Conservation (phyloP, 345 rosid species). For the Eucalyptus brandiana region DNA sequence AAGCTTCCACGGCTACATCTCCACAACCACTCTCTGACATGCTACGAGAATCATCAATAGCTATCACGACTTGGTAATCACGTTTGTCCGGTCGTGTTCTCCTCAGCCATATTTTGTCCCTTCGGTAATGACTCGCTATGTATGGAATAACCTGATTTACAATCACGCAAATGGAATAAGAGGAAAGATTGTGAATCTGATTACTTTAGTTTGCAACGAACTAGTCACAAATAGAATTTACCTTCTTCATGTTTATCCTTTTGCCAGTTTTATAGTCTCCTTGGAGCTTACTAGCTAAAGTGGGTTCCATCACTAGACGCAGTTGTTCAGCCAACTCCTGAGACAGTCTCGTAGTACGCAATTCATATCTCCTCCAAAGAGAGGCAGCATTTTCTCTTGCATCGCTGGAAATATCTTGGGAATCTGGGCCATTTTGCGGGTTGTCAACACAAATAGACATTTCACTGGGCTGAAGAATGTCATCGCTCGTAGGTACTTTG, state of each 20-base stretch:
- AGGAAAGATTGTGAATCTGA: background rate
- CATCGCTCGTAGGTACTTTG: conserved; percentile 29
- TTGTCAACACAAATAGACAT: conserved; percentile 35
- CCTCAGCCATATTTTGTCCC: conserved; percentile 94
- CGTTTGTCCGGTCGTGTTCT: conserved; percentile 95
- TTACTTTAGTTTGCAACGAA: background rate
- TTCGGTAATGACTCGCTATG: conserved; percentile 91
- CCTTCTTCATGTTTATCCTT: conserved; percentile 96
- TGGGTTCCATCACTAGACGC: conserved; percentile 92
- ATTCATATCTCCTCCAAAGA: conserved; percentile 81
- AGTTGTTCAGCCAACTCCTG: conserved; percentile 93
- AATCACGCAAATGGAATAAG: background rate
- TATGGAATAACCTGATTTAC: conserved; percentile 62
- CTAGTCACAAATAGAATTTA: background rate
- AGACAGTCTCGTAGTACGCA: conserved; percentile 61
- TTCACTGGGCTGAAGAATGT: conserved; percentile 17
- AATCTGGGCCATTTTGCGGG: conserved; percentile 18
- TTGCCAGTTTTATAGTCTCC: conserved; percentile 97
- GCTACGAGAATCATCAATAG: conserved; percentile 90
- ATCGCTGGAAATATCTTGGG: conserved; percentile 29
- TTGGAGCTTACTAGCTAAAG: conserved; percentile 85
- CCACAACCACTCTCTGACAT: conserved; percentile 89
- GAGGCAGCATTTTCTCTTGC: conserved; percentile 25
- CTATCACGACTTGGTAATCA: conserved; percentile 87
- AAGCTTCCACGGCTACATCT: conserved; percentile 78